Evolutionary conservation across 1,139 yeast genomes (phyloP).

Genomic region (Nadsonia commutata): DNA sequence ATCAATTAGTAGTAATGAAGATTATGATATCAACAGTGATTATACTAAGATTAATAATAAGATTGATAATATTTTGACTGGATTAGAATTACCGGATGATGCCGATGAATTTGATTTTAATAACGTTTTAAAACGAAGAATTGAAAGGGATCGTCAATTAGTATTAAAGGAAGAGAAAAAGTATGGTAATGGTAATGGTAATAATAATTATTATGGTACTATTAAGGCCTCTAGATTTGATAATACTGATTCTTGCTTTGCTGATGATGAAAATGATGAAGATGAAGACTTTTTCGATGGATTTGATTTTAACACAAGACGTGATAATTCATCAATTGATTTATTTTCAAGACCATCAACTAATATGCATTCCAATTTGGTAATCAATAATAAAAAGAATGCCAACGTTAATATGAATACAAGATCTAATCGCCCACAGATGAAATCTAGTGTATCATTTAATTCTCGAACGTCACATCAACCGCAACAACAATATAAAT

Average conservation of each 20-base stretch:
- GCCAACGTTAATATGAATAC: background rate
- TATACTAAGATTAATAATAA: background rate
- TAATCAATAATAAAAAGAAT: background rate
- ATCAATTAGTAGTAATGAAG: background rate
- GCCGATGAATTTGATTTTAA: background rate
- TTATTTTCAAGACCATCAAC: background rate
- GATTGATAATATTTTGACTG: background rate
- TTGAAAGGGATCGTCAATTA: background rate
- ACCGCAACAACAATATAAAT: slow-evolving; percentile 3
- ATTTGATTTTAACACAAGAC: background rate
- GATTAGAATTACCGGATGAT: background rate
- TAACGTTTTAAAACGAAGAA: background rate
- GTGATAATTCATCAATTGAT: background rate
- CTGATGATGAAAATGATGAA: background rate
- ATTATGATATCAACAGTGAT: background rate
- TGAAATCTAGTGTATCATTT: background rate
- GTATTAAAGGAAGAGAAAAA: background rate
- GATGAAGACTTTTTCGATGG: background rate
- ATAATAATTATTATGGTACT: too few species aligned
- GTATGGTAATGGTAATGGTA: too few species aligned
- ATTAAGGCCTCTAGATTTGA: background rate
- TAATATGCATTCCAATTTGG: background rate
- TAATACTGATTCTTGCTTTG: background rate
- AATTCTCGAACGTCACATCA: background rate
- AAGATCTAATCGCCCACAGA: background rate